Conservation (phyloP, 2,329 filamentous ascomycete species). For the Penicillium sp. region DNA sequence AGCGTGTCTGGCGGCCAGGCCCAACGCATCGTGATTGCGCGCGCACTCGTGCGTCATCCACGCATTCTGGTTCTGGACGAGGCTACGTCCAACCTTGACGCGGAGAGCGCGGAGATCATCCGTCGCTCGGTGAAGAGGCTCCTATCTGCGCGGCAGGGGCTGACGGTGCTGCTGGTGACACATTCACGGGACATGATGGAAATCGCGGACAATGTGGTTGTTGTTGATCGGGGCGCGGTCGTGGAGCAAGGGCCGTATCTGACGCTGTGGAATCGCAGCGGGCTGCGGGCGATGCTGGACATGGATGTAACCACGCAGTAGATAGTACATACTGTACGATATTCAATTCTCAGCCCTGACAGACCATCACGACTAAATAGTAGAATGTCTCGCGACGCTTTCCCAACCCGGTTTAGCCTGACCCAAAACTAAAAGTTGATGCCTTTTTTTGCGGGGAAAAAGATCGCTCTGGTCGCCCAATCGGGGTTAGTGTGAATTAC, state of each 20-base stretch:
- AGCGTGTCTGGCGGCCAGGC: conserved; percentile 75
- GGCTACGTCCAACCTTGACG: conserved; percentile 77
- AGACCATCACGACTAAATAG: not conserved
- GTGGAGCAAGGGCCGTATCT: conserved; percentile 68
- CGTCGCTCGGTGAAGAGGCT: conserved; percentile 59
- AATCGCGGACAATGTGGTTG: conserved; percentile 67
- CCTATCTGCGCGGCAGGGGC: conserved; percentile 38
- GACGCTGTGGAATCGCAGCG: conserved; percentile 49
- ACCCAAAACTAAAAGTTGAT: not conserved
- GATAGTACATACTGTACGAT: too few species aligned
- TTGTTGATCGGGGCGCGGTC: conserved; percentile 64
- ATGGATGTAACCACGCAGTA: conserved; percentile 5
- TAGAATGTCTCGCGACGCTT: too few species aligned
- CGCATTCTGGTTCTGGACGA: conserved; percentile 78
- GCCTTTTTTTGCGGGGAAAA: not conserved
- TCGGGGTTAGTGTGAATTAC: too few species aligned
- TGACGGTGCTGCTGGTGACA: conserved; percentile 77
- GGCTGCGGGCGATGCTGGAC: conserved; percentile 41
- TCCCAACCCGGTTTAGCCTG: too few species aligned
- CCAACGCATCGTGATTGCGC: conserved; percentile 75
- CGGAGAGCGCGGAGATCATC: conserved; percentile 61
- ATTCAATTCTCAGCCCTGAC: too few species aligned
- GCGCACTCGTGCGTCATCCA: conserved; percentile 69
- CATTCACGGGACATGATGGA: conserved; percentile 84
- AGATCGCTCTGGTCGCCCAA: not conserved